phyloP scores from a whole-genome alignment of 2,329 filamentous ascomycete species.

The Microdochium nivale region DNA sequence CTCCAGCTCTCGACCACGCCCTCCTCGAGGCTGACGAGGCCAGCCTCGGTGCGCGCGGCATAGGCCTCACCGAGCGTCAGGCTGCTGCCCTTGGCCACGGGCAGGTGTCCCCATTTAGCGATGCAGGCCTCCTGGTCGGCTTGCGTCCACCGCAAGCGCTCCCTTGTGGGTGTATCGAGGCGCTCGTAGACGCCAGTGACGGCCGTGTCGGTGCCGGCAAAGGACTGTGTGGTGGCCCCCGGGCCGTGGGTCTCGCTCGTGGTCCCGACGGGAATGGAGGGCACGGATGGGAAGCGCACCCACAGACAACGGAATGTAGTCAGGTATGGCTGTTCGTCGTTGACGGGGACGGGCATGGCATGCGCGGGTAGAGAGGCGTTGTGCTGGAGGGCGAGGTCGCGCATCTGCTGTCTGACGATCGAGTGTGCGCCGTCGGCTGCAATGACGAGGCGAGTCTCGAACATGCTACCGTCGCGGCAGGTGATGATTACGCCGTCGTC shows the following conservation, averaged over 20 bases:
- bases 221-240: slow-evolving; percentile 16
- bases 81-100: slow-evolving; percentile 4
- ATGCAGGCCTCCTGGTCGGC: slow-evolving; percentile 17
- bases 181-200: slow-evolving; percentile 25
- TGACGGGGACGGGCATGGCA: slow-evolving; percentile 3
- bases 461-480: slow-evolving; percentile 22
- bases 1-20: slow-evolving; percentile 26
- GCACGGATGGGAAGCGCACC: slow-evolving; percentile 18
- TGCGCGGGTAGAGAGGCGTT: background rate
- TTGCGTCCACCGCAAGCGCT: slow-evolving; percentile 14
- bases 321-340: slow-evolving; percentile 20
- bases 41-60: slow-evolving; percentile 10
- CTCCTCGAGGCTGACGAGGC: slow-evolving; percentile 25
- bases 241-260: slow-evolving; percentile 21
- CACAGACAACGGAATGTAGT: slow-evolving; percentile 24
- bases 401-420: slow-evolving; percentile 23
- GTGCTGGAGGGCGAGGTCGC: slow-evolving; percentile 15
- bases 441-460: slow-evolving; percentile 25
- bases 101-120: slow-evolving; percentile 16
- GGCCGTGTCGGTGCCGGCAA: slow-evolving; percentile 16
- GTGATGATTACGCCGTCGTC: slow-evolving; percentile 16
- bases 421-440: slow-evolving; percentile 35
- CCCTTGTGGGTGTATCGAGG: slow-evolving; percentile 13
- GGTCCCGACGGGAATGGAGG: slow-evolving; percentile 11
- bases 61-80: slow-evolving; percentile 22